Conservation (phyloP, 768 basidiomycete genomes). For the Chalciporus chontae region DNA sequence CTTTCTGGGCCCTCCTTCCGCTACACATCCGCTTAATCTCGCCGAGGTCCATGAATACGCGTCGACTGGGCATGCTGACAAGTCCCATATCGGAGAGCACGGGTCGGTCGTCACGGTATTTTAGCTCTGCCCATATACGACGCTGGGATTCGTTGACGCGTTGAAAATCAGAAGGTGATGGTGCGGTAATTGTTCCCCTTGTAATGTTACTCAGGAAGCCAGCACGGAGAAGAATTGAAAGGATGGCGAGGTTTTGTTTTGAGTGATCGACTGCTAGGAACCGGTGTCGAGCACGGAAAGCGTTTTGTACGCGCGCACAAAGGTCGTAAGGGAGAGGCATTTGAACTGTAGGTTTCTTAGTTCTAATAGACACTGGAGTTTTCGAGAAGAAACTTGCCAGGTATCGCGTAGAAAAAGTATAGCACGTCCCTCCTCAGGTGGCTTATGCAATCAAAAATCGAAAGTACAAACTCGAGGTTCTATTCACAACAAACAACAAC, state of each 20-base stretch:
- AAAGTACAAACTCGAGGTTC: too few relatives aligned
- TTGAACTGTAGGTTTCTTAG: not conserved
- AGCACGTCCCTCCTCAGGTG: not conserved
- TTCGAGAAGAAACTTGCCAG: not conserved
- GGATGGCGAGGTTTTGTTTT: conserved; percentile 87
- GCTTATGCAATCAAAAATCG: not conserved
- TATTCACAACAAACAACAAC: conserved; percentile 2
- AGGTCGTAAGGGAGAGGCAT: conserved; percentile 78
- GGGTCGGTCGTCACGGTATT: conserved; percentile 87
- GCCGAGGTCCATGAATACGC: conserved; percentile 66
- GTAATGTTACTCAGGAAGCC: conserved; percentile 85
- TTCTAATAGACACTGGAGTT: not conserved
- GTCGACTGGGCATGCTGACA: conserved; percentile 79
- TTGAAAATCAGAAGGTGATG: conserved; percentile 64
- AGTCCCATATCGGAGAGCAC: conserved; percentile 78
- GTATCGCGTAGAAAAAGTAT: not conserved
- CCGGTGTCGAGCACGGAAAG: conserved; percentile 82
- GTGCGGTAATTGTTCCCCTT: conserved; percentile 64
- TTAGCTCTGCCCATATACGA: conserved; percentile 91
- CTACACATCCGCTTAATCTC: conserved; percentile 80
- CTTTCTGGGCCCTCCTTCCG: conserved; percentile 75
- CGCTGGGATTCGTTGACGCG: conserved; percentile 57
- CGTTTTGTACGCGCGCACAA: conserved; percentile 88
- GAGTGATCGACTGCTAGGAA: conserved; percentile 76
- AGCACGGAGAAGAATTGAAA: conserved; percentile 85